Conservation (phyloP, 2,329 filamentous ascomycete genomes). For the Microcyclosporella mali region DNA sequence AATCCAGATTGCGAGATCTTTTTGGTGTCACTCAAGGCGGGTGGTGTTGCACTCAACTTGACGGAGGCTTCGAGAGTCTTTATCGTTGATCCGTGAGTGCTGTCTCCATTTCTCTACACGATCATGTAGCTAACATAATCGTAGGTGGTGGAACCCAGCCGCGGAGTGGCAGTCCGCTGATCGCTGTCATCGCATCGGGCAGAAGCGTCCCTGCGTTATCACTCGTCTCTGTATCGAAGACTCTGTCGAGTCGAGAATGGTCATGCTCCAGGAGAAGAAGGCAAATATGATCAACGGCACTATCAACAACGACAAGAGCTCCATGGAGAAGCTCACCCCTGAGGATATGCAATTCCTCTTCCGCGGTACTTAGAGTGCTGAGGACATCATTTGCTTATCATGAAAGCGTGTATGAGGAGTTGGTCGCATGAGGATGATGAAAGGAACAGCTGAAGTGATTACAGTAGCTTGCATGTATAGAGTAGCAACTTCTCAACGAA, state of each 20-base stretch:
- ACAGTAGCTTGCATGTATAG: no score
- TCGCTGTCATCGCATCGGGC: slow-evolving; percentile 78
- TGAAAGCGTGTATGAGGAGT: no score
- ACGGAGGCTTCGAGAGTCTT: slow-evolving; percentile 94
- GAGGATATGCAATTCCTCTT: slow-evolving; percentile 97
- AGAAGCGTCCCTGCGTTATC: slow-evolving; percentile 87
- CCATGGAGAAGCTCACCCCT: slow-evolving; percentile 83
- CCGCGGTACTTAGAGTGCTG: slow-evolving; percentile 53
- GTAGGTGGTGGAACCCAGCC: slow-evolving; percentile 94
- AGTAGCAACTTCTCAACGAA: no score
- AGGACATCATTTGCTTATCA: no score
- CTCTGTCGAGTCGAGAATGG: slow-evolving; percentile 92
- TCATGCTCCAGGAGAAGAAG: slow-evolving; percentile 96
- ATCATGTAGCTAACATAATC: background rate
- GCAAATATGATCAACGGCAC: slow-evolving; percentile 96
- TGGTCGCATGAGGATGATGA: no score
- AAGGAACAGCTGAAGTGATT: no score
- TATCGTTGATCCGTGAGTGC: slow-evolving; percentile 76
- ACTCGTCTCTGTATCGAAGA: slow-evolving; percentile 95
- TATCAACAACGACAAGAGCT: slow-evolving; percentile 85
- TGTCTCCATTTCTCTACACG: slow-evolving; percentile 19
- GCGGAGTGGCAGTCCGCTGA: slow-evolving; percentile 98
- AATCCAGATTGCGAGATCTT: slow-evolving; percentile 94
- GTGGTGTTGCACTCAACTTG: slow-evolving; percentile 88
- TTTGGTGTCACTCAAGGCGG: slow-evolving; percentile 89